Base-by-base conservation (phyloP, 1,284 basidiomycete genomes). In the Ceratobasidium sp. region DNA sequence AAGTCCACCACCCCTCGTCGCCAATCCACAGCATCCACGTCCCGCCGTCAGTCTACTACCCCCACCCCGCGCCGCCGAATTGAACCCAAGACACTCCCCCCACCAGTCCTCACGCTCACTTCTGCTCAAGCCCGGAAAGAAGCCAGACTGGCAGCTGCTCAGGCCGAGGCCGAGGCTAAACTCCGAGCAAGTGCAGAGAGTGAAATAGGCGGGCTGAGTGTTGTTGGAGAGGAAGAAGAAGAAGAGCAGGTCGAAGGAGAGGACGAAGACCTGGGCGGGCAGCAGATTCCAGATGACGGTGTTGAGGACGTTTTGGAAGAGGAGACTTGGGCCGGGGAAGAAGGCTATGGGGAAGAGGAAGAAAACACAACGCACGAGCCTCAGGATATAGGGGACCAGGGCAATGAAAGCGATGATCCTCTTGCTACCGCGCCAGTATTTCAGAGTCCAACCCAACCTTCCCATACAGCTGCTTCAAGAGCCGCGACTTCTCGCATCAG, bases 41-140 rank as follows among this genome's bases (percentile, higher is more conserved):
- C 60, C 28, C 50, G 50, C 21, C 50, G 50, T 23, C 50, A 53
- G 28, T 50, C 41, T 4, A 43, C 50, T n/a, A 57, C 65, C 12
- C 36, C 50, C 16, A 69, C 53, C 1, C 52, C 52, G 18, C 65
- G 36, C 39, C 52, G 39, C 10, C 50, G 65, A 32, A 55, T 34
- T 9, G 52, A 69, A 52, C 65, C 65, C 21, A 69, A 69, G 52
- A 57, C 52, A 18, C 65, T 69, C 6, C 65, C 65, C 9, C 65
- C 65, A 18, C 65, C 65, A 0, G 26, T 65, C 18, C 30, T 65
- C 48, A 53, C 52, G 39, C 28, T 41, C 21, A 69, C 53, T 14
- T 34, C 53, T n/a, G 46, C 46, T 3, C 65, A 69, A 32, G 53
- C 52, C 2, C 34, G 53, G 9, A 69, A 57, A 26, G 65, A 69